A percentile compares a stretch with the other conserved stretches of the same genome.
These are phyloP conservation scores for Alternaria sp. DNA, from an alignment of 2,329 filamentous ascomycete species.

Conservation along the genomic window DNA sequence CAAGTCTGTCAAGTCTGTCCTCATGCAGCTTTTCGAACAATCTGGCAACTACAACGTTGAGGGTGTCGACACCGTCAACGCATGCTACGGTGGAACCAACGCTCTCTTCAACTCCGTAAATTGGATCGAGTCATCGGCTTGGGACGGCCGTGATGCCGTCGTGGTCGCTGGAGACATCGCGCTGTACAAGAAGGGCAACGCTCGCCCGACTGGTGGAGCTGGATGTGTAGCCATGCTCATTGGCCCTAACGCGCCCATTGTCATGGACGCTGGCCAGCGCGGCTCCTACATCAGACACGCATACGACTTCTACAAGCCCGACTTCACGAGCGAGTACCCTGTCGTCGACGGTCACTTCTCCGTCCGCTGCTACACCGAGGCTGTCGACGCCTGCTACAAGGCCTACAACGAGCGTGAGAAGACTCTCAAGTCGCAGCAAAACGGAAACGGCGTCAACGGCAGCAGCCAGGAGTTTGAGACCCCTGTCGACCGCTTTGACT, in stretches of 20 bases:
- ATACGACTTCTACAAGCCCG: slow-evolving; percentile 66
- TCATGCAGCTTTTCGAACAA: slow-evolving; percentile 62
- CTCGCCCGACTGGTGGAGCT: slow-evolving; percentile 62
- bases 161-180: slow-evolving; percentile 64
- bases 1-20: slow-evolving; percentile 63
- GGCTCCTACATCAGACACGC: slow-evolving; percentile 62
- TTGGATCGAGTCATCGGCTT: slow-evolving; percentile 63
- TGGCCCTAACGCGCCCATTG: slow-evolving; percentile 60
- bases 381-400: slow-evolving; percentile 63
- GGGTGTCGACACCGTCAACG: slow-evolving; percentile 63
- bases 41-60: slow-evolving; percentile 64
- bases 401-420: slow-evolving; percentile 61
- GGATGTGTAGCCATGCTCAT: slow-evolving; percentile 64
- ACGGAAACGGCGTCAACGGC: slow-evolving; percentile 51
- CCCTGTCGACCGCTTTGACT: slow-evolving; percentile 62
- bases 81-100: slow-evolving; percentile 64
- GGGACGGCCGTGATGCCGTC: slow-evolving; percentile 62
- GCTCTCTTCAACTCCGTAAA: slow-evolving; percentile 63
- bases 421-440: slow-evolving; percentile 56
- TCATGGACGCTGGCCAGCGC: slow-evolving; percentile 60
- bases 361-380: slow-evolving; percentile 62
- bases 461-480: slow-evolving; percentile 53
- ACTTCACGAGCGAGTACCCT: slow-evolving; percentile 63
- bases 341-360: slow-evolving; percentile 63
- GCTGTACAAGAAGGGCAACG: slow-evolving; percentile 63